Base-by-base conservation (phyloP, 768 basidiomycete genomes). In the Lentinula aciculospora region DNA sequence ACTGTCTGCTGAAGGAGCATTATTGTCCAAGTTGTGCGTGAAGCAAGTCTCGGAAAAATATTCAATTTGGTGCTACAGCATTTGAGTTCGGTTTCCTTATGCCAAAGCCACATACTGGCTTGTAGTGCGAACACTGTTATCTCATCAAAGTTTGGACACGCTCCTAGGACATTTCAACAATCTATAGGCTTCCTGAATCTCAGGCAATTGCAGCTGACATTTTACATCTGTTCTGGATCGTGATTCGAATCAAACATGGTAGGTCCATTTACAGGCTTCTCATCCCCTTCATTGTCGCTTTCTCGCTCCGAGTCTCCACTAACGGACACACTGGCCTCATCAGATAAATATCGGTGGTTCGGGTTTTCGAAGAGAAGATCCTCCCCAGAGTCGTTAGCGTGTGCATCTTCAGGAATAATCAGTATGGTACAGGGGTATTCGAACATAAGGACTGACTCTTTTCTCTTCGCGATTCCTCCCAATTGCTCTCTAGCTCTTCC, bases 341-440 rank as follows among this genome's bases (percentile, higher is more conserved):
- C 63, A 23, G 61, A 53, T 4, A 64, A 63, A 4, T 66, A 27
- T 9, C 59, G 65, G 60, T 85, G 87, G 63, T 91, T 91, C 1
- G 88, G 87, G 67, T 90, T 91, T 3, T 77, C 77, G 3, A 87
- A 73, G 10, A 89, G 74, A 21, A 90, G 74, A 65, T 91, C 88
- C 57, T 82, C n/a, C n/a, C n/a, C 72, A 57, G 29, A 29, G 15
- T 13, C 23, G 27, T 44, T 29, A 7, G 77, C 75, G 42, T 67
- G 66, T 37, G 70, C 62, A 34, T 62, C 61, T 32, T 9, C 25
- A 56, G 7, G 34, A 53, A 58, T 61, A 28, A 45, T 15, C 32
- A 29, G 48, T 42, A 39, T 45, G 3, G 28, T 15, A n/a, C 27
- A 40, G 23, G 9, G 25, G n/a, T 13, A 60, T 21, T 5, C 17